Evolutionary conservation across 2,329 filamentous ascomycete species (phyloP), one percentile per base, ranked within the genome.

Genomic region (Curvularia lunata): DNA sequence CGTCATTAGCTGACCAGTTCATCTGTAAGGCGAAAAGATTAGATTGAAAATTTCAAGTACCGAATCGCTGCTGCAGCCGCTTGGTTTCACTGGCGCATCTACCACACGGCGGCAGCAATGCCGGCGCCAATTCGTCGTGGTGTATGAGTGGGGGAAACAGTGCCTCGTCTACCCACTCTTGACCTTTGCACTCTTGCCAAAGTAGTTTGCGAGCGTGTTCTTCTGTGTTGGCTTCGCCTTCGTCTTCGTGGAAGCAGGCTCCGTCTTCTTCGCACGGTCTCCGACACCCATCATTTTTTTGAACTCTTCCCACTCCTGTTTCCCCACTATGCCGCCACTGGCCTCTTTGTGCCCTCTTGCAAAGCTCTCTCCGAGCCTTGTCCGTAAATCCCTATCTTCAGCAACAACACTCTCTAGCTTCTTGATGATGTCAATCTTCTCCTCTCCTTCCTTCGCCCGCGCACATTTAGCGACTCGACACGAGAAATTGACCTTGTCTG

Each of bases 331-430:
- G 0, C 88, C 88, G 1, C 88, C 88, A 47, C 85, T 88, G 0
- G 87, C 88, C 67, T 89, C 86, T 58, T 86, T 88, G 61, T 90
- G 88, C 0, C 88, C 88, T 51, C 84, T 80, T 0, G 87, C 88
- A 67, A 90, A 90, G 25, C 82, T 86, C 47, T 86, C 83, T 0
- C 88, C 87, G 10, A 89, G 67, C 13, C 86, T 74, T 52, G 83
- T 78, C 4, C 78, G 69, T 40, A 84, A 60, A 12, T 68, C 71
- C 3, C 48, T 51, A n/a, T 74, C 51, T 5, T 59, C 60, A n/a
- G 58, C 65, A 5, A 84, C 87, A 42, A 86, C 81, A 1, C 72
- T 78, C 64, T 81, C 80, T 25, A 90, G 66, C 1, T 81, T 82
- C 64, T 84, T 80, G 51, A 89, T 89, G 52, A 89, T 88, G 57